A percentile compares a stretch with the other conserved stretches of the same genome.
Conservation (phyloP, 1,284 basidiomycete species). For the Bondarzewia mesenterica region DNA sequence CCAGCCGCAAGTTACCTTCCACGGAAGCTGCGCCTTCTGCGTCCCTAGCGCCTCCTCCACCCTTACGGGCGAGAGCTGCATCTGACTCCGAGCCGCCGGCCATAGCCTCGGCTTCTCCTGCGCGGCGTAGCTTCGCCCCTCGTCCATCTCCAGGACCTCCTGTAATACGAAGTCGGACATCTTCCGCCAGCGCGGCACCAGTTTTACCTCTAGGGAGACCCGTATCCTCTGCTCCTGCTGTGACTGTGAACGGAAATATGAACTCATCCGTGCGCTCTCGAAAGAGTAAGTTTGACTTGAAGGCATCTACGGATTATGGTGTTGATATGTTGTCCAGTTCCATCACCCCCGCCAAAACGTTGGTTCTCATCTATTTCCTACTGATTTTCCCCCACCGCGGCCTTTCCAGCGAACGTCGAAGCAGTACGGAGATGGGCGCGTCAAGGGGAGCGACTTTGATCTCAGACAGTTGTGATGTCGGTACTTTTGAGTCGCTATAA, state of each 20-base stretch:
- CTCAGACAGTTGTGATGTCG: conserved; percentile 40
- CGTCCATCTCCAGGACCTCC: conserved; percentile 29
- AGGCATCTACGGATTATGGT: conserved; percentile 3
- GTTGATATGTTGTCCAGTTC: conserved; percentile 37
- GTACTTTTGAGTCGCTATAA: too few relatives aligned
- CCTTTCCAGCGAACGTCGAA: conserved; percentile 41
- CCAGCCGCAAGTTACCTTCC: conserved; percentile 19
- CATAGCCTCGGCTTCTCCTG: conserved; percentile 19
- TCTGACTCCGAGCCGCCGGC: conserved; percentile 21
- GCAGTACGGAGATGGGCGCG: conserved; percentile 55
- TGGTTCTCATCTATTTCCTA: conserved; percentile 62
- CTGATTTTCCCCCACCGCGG: conserved; percentile 71
- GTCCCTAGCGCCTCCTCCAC: conserved; percentile 23
- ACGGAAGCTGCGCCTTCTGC: conserved; percentile 14
- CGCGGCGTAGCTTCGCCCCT: conserved; percentile 20
- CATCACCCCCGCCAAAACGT: conserved; percentile 65
- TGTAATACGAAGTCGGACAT: conserved; percentile 19
- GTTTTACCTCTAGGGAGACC: conserved; percentile 7
- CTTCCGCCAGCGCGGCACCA: conserved; percentile 16
- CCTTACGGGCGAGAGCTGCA: conserved; percentile 29
- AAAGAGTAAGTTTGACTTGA: conserved; percentile 39
- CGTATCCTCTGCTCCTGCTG: conserved; percentile 5
- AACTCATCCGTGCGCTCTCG: too few relatives aligned
- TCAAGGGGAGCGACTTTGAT: conserved; percentile 63
- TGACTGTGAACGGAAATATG: conserved; percentile 21